Conservation (phyloP, 495 filamentous ascomycete species). For the Aspergillus bertholletiae region DNA sequence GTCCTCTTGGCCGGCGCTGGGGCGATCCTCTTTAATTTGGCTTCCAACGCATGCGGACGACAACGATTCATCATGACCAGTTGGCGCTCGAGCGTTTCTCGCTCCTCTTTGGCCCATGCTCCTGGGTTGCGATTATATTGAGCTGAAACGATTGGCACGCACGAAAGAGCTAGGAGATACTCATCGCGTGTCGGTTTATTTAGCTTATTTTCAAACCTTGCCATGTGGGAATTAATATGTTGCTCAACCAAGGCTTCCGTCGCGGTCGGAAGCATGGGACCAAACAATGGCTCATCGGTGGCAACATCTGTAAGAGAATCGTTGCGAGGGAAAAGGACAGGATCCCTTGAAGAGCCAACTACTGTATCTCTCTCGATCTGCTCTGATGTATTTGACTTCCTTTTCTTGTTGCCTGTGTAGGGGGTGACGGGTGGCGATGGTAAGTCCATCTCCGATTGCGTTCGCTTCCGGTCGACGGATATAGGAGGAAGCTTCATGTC, state of each 20-base stretch:
- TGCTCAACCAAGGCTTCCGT: conserved; percentile 56
- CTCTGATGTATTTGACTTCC: conserved; percentile 42
- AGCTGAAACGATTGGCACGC: conserved; percentile 60
- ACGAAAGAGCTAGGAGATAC: conserved; percentile 64
- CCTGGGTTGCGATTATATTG: conserved; percentile 55
- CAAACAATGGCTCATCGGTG: conserved; percentile 56
- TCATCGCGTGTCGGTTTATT: conserved; percentile 67
- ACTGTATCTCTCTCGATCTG: conserved; percentile 32
- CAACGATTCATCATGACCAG: conserved; percentile 43
- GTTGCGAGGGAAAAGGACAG: conserved; percentile 56
- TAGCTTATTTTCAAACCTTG: conserved; percentile 48
- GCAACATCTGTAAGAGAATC: conserved; percentile 39
- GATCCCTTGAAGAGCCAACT: conserved; percentile 47
- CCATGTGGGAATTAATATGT: conserved; percentile 64
- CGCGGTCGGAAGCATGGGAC: conserved; percentile 39
- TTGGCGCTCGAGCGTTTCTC: conserved; percentile 53
- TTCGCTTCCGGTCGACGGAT: conserved; percentile 45
- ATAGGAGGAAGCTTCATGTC: conserved; percentile 48
- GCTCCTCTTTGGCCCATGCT: conserved; percentile 61
- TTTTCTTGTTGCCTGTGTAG: conserved; percentile 51
- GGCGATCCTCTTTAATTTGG: conserved; percentile 45
- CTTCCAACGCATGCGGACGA: conserved; percentile 25
- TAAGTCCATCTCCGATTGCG: conserved; percentile 49
- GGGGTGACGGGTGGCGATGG: conserved; percentile 75
- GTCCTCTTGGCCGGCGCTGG: conserved; percentile 39